Conservation (phyloP, 805 yeast genomes). For the Pichia californica region DNA sequence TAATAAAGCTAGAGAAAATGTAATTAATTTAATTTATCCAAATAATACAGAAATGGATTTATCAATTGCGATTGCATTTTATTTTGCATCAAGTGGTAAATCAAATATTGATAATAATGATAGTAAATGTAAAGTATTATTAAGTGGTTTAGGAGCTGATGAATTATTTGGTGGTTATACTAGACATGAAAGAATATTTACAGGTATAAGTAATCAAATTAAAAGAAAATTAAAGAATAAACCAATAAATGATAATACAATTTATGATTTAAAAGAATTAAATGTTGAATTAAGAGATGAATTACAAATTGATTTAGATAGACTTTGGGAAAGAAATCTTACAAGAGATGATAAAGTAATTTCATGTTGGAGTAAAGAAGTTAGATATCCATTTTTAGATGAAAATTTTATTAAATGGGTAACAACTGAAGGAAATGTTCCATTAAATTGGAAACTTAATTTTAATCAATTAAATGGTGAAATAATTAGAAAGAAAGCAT, state of each 20-base stretch:
- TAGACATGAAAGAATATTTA: slow-evolving; percentile 57
- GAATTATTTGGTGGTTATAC: slow-evolving; percentile 96
- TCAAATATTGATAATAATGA: slow-evolving; percentile 27
- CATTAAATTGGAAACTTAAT: slow-evolving; percentile 39
- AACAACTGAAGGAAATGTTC: slow-evolving; percentile 33
- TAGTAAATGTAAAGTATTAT: slow-evolving; percentile 59
- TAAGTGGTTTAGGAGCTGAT: slow-evolving; percentile 96
- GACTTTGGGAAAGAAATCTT: slow-evolving; percentile 72
- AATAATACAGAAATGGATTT: slow-evolving; percentile 89
- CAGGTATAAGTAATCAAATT: slow-evolving; percentile 23
- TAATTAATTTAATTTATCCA: slow-evolving; percentile 70
- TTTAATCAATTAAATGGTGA: slow-evolving; percentile 32
- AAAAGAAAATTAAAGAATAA: slow-evolving; percentile 17
- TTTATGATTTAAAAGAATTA: slow-evolving; percentile 15
- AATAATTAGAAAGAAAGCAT: slow-evolving; percentile 41
- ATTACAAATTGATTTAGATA: slow-evolving; percentile 60
- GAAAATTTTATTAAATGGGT: slow-evolving; percentile 48
- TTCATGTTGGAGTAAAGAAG: slow-evolving; percentile 81
- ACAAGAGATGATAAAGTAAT: slow-evolving; percentile 91
- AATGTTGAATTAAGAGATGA: slow-evolving; percentile 47
- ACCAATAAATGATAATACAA: slow-evolving; percentile 15
- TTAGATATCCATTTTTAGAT: slow-evolving; percentile 82
- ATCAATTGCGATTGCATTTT: slow-evolving; percentile 92
- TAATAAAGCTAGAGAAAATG: slow-evolving; percentile 41
- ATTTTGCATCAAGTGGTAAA: slow-evolving; percentile 70